phyloP scores from a whole-genome alignment of 495 filamentous ascomycete species.

The Penicillium daleae region DNA sequence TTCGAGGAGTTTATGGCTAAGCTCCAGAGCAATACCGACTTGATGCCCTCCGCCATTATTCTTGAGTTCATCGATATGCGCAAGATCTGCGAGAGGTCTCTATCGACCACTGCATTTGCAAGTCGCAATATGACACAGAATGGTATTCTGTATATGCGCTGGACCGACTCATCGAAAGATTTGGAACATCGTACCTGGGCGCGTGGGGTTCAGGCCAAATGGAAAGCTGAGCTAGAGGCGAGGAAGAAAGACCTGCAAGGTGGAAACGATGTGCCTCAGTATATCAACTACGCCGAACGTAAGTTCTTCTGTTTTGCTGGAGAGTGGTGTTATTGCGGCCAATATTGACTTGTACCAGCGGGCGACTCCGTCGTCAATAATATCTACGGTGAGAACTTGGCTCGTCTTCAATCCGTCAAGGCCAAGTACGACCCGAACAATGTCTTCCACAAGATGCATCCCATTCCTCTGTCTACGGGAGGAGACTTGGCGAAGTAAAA shows the following conservation, averaged over 20 bases:
- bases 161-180: conserved; percentile 34
- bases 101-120: conserved; percentile 33
- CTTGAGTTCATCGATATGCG: conserved; percentile 42
- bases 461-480: conserved; percentile 13
- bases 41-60: conserved; percentile 32
- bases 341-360: conserved; percentile 24
- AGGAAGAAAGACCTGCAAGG: background rate
- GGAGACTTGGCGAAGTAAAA: background rate
- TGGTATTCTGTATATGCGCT: conserved; percentile 42
- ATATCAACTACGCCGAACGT: conserved; percentile 51
- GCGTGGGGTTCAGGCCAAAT: conserved; percentile 32
- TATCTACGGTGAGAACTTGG: conserved; percentile 52
- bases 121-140: conserved; percentile 39
- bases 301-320: conserved; percentile 21
- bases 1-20: conserved; percentile 44
- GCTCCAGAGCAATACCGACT: conserved; percentile 29
- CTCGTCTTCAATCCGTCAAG: conserved; percentile 50
- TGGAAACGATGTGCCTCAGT: conserved; percentile 37
- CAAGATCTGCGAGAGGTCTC: conserved; percentile 34
- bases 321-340: background rate
- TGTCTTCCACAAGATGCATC: conserved; percentile 54
- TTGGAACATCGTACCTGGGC: conserved; percentile 37
- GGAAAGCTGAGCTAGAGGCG: conserved; percentile 32
- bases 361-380: conserved; percentile 40
- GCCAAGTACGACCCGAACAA: conserved; percentile 58